Conservation (phyloP, 768 basidiomycete species). For the Psilocybe subaeruginosa region DNA sequence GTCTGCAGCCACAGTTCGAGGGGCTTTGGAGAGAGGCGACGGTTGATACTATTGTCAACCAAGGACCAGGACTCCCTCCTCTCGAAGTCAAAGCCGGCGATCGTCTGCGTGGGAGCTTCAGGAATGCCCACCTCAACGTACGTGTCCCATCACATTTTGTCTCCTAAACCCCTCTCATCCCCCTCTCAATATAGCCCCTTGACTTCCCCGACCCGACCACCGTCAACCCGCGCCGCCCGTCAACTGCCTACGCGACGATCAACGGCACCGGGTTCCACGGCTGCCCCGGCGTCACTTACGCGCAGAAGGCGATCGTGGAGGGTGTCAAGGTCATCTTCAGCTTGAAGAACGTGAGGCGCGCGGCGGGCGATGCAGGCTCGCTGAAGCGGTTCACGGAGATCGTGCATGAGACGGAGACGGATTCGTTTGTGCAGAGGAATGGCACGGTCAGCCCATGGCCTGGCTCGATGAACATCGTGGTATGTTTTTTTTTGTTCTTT, state of each 20-base stretch:
- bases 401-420: constrained; percentile 4
- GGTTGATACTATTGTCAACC: constrained; percentile 34
- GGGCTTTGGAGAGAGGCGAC: constrained; percentile 43
- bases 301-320: constrained; percentile 12
- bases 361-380: constrained; percentile 9
- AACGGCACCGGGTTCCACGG: constrained; percentile 11
- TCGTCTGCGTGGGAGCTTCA: constrained; percentile 41
- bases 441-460: constrained; percentile 8
- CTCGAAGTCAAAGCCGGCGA: constrained; percentile 43
- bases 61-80: constrained; percentile 36
- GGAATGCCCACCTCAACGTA: constrained; percentile 47
- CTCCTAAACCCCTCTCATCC: too few species aligned
- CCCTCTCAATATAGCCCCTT: not conserved
- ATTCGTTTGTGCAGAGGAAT: constrained; percentile 9
- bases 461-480: constrained; percentile 11
- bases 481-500: not conserved
- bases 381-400: constrained; percentile 5
- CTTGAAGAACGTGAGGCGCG: constrained; percentile 9
- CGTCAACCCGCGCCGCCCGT: constrained; percentile 17
- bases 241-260: constrained; percentile 5
- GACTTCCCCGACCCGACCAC: constrained; percentile 18
- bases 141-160: not conserved
- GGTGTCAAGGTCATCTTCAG: constrained; percentile 10
- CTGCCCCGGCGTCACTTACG: constrained; percentile 6
- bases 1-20: constrained; percentile 41